Evolutionary conservation across 805 yeast genomes (phyloP).

Genomic region (Cyberlindnera maclurae): DNA sequence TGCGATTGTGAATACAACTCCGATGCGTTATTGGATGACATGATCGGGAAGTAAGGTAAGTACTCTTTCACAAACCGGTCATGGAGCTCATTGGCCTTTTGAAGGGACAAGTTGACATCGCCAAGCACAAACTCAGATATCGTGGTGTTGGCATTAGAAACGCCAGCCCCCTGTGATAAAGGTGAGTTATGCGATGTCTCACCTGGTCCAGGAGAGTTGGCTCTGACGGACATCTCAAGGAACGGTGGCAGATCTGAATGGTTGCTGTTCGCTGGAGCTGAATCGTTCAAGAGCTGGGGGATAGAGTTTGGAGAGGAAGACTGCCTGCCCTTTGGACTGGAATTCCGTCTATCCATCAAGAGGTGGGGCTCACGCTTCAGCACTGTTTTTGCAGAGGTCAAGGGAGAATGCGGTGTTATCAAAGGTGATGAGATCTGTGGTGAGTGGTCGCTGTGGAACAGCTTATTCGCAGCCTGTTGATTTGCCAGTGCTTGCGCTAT

Average conservation of each 20-base stretch:
- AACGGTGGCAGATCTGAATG: conserved; percentile 34
- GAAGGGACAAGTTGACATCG: conserved; percentile 58
- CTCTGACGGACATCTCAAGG: conserved; percentile 35
- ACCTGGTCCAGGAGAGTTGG: conserved; percentile 12
- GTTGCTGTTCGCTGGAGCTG: conserved; percentile 33
- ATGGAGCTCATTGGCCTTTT: conserved; percentile 69
- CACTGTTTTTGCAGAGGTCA: conserved; percentile 34
- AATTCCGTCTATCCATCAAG: conserved; percentile 27
- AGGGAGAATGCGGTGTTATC: conserved; percentile 13
- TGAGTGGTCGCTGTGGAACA: conserved; percentile 10
- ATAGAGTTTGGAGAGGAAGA: conserved; percentile 20
- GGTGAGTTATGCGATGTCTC: conserved; percentile 14
- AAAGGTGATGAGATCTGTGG: conserved; percentile 19
- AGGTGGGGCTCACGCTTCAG: conserved; percentile 39
- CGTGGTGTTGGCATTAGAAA: conserved; percentile 20
- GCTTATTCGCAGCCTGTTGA: conserved; percentile 7
- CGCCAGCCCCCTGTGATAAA: conserved; percentile 18
- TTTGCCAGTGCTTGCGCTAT: conserved; percentile 53
- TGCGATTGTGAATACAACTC: conserved; percentile 81
- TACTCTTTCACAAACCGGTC: conserved; percentile 57
- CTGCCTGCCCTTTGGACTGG: conserved; percentile 19
- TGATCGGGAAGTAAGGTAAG: conserved; percentile 73
- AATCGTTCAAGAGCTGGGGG: conserved; percentile 35
- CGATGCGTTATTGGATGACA: conserved; percentile 61
- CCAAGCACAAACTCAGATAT: conserved; percentile 69